Evolutionary conservation across 352 stramenopile species (phyloP).

Genomic region (Thalassiosira hispida): DNA sequence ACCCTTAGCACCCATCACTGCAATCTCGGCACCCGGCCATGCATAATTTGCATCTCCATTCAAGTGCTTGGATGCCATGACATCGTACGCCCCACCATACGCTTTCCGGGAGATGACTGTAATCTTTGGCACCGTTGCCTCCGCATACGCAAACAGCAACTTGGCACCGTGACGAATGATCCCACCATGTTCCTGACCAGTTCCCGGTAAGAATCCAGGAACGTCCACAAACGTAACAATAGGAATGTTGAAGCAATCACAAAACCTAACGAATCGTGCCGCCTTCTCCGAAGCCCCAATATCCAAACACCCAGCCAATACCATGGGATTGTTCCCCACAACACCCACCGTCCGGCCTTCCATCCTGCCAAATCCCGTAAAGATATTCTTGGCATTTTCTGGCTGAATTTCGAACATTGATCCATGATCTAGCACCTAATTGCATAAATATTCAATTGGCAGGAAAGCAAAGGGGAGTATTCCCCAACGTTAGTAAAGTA

Average conservation of each 20-base stretch:
- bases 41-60: constrained; percentile 97
- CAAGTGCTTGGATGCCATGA: constrained; percentile 98
- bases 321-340: constrained; percentile 97
- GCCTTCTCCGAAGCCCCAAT: constrained; percentile 97
- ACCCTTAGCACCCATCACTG: constrained; percentile 88
- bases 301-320: constrained; percentile 96
- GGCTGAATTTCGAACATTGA: constrained; percentile 97
- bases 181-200: constrained; percentile 91
- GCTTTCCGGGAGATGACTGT: constrained; percentile 99
- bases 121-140: constrained; percentile 98
- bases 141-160: constrained; percentile 97
- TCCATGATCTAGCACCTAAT: constrained; percentile 93
- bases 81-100: constrained; percentile 98
- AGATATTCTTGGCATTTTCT: constrained; percentile 97
- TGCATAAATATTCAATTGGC: no score
- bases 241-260: constrained; percentile 98
- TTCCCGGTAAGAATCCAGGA: constrained; percentile 96
- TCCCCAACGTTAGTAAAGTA: no score
- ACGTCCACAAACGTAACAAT: constrained; percentile 98
- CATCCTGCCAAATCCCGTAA: constrained; percentile 96
- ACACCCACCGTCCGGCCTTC: constrained; percentile 95
- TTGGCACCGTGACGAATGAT: constrained; percentile 98
- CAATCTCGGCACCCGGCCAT: constrained; percentile 88
- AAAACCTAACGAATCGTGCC: constrained; percentile 97
- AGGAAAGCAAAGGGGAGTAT: no score